Evolutionary conservation across 352 stramenopile genomes (phyloP).

Genomic region (Pseudoperonospora humuli): DNA sequence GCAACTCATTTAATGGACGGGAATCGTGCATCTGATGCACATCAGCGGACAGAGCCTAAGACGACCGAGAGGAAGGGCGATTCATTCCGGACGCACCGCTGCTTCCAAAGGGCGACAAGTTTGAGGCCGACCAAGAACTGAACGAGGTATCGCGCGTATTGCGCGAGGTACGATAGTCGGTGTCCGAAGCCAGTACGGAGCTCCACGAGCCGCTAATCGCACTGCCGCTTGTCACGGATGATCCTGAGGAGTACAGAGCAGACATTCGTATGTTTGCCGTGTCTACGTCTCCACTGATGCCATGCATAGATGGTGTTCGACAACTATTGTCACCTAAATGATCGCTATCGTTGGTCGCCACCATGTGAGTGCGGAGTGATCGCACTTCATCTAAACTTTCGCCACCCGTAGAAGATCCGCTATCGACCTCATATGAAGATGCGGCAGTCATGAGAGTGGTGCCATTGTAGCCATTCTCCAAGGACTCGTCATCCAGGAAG

Average conservation of each 20-base stretch:
- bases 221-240: constrained; percentile 40
- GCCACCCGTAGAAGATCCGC: constrained; percentile 11
- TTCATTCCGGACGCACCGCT: constrained; percentile 7
- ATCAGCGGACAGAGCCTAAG: too few relatives aligned
- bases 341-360: constrained; percentile 6
- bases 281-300: constrained; percentile 14
- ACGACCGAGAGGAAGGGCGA: too few relatives aligned
- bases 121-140: constrained; percentile 41
- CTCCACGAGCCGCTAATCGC: constrained; percentile 60
- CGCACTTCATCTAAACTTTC: constrained; percentile 21
- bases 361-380: constrained; percentile 11
- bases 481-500: constrained; percentile 36
- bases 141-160: constrained; percentile 65
- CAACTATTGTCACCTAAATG: constrained; percentile 10
- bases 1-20: too few relatives aligned
- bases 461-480: constrained; percentile 19
- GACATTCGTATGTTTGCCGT: constrained; percentile 17
- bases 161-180: constrained; percentile 32
- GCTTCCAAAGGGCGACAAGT: constrained; percentile 36
- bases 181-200: constrained; percentile 65
- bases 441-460: constrained; percentile 22
- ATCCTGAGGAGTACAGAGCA: constrained; percentile 30
- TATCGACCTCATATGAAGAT: constrained; percentile 11
- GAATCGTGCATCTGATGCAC: too few relatives aligned
- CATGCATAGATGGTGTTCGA: constrained; percentile 9